phyloP scores from a whole-genome alignment of 257 asterid genomes.

The Solanum neorickii region DNA sequence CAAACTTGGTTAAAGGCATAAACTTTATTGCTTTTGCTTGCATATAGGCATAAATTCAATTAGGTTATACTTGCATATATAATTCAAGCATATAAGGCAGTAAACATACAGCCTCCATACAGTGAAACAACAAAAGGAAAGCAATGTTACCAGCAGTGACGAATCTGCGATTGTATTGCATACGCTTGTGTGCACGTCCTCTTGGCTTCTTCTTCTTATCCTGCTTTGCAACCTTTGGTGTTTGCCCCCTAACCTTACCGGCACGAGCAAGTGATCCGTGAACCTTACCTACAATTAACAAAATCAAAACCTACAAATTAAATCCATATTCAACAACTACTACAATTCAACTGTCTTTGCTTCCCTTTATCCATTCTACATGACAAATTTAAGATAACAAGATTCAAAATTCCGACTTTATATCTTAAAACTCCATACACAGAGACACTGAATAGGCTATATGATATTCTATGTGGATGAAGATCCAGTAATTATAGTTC shows the following conservation, averaged over 20 bases:
- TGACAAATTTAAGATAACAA: neutral
- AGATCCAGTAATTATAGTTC: neutral
- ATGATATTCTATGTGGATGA: neutral
- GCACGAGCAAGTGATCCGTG: constrained; percentile 98
- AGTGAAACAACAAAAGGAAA: neutral
- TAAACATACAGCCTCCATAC: neutral
- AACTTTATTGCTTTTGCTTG: neutral
- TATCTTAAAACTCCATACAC: neutral
- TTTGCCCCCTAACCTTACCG: constrained; percentile 86
- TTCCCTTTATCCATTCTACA: neutral
- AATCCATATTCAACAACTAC: neutral
- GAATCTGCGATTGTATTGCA: constrained; percentile 84
- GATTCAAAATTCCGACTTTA: neutral
- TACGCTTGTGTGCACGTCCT: constrained; percentile 88
- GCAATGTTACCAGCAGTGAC: constrained; percentile 66
- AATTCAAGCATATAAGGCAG: neutral
- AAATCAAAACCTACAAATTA: neutral
- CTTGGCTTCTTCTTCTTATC: constrained; percentile 91
- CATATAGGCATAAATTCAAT: too few relatives aligned
- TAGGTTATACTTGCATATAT: neutral
- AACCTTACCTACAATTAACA: constrained; percentile 49
- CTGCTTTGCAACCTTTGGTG: constrained; percentile 83
- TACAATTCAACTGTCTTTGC: neutral
- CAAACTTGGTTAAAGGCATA: neutral
- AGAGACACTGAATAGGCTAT: neutral